Conservation (phyloP, 768 basidiomycete genomes). For the Boletus rubropictus region DNA sequence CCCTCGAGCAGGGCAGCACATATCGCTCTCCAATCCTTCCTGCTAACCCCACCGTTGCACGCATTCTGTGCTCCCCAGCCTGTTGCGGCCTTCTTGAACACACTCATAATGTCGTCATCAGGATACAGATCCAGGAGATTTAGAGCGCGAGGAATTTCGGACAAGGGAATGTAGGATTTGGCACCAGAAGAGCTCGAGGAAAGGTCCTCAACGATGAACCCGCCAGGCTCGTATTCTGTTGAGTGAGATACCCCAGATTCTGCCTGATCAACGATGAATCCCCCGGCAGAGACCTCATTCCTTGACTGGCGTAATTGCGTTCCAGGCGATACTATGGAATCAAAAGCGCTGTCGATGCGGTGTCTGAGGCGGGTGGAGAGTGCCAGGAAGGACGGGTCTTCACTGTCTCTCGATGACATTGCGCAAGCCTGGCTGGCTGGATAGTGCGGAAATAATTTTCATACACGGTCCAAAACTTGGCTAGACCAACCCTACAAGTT, state of each 20-base stretch:
- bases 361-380: conserved; percentile 39
- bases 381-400: conserved; percentile 32
- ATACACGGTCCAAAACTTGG: not conserved
- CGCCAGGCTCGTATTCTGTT: conserved; percentile 21
- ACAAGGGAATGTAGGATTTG: conserved; percentile 42
- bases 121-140: conserved; percentile 57
- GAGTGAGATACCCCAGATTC: conserved; percentile 8
- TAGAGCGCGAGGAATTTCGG: conserved; percentile 56
- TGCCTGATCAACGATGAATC: conserved; percentile 31
- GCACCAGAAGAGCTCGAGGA: conserved; percentile 4
- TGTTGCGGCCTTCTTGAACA: conserved; percentile 69
- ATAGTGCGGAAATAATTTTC: not conserved
- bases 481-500: conserved; percentile 27
- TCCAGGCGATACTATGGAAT: conserved; percentile 20
- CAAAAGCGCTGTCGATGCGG: conserved; percentile 51
- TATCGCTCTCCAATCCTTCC: conserved; percentile 74
- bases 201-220: conserved; percentile 28
- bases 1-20: conserved; percentile 68
- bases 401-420: conserved; percentile 12
- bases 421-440: not conserved
- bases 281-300: conserved; percentile 22
- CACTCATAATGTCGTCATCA: conserved; percentile 66
- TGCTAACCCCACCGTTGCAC: conserved; percentile 40
- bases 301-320: not conserved
- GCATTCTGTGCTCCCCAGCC: conserved; percentile 51